Percentiles rank a stretch among this genome's conserved stretches.
Evolutionary conservation across 169 alveolate genomes (phyloP).

Genomic region (Eimeria nieschulzi): DNA sequence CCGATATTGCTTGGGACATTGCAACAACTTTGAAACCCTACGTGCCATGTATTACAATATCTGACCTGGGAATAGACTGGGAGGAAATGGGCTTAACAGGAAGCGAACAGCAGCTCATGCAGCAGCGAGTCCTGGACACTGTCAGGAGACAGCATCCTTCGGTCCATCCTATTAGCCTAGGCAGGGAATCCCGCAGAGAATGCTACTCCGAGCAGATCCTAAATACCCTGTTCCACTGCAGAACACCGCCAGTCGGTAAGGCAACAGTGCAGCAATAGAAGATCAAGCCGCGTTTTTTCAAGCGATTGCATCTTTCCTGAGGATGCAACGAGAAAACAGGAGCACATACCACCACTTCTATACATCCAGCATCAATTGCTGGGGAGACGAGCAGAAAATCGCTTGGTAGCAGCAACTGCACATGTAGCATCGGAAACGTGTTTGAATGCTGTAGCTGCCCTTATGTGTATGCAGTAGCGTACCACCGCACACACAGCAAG

Average conservation of each 20-base stretch:
- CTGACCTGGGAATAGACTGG: neutral
- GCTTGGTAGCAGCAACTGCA: too few relatives aligned
- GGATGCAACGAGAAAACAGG: neutral
- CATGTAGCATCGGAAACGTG: too few relatives aligned
- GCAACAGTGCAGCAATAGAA: neutral
- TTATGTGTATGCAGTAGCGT: neutral
- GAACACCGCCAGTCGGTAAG: conserved; percentile 55
- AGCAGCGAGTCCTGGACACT: neutral
- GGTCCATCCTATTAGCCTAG: neutral
- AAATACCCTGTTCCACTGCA: conserved; percentile 35
- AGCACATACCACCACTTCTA: neutral
- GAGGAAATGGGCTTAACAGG: neutral
- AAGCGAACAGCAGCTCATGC: conserved; percentile 1
- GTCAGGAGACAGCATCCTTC: neutral
- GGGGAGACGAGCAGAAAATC: neutral
- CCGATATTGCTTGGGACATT: conserved; percentile 1
- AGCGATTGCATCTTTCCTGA: neutral
- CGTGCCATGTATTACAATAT: neutral
- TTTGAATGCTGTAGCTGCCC: neutral
- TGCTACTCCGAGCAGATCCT: conserved; percentile 36
- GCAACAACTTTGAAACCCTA: neutral
- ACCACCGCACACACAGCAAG: neutral
- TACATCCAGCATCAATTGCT: neutral
- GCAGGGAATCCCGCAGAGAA: neutral
- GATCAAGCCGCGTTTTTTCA: neutral